Evolutionary conservation across 192 early-diverging fungal genomes (phyloP).

Genomic region (Linnemannia schmuckeri): DNA sequence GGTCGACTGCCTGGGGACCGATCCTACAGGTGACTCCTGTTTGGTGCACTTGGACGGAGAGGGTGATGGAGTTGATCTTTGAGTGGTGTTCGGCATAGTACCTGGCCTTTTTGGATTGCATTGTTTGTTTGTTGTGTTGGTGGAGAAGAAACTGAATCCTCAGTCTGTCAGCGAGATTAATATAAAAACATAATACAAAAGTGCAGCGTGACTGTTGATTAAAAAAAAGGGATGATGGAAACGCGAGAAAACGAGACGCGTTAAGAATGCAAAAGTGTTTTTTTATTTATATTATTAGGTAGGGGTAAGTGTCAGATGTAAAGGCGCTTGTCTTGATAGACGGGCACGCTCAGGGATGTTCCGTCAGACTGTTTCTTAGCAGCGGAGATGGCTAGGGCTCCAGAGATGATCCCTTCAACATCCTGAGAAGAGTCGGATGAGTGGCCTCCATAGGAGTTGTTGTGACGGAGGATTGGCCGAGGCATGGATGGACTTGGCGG

Average conservation of each 20-base stretch:
- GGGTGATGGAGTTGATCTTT: constrained; percentile 51
- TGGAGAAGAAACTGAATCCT: neutral
- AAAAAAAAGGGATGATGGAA: neutral
- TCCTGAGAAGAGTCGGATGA: neutral
- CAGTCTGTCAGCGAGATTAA: neutral
- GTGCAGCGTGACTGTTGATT: neutral
- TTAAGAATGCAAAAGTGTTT: neutral
- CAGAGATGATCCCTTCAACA: neutral
- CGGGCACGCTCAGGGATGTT: neutral
- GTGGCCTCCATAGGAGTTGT: neutral
- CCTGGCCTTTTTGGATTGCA: neutral
- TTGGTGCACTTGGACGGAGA: constrained; percentile 33
- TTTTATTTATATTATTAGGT: neutral
- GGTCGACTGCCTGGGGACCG: constrained; percentile 32
- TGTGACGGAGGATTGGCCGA: neutral
- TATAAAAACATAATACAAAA: neutral
- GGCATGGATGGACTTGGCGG: neutral
- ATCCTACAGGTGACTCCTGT: constrained; percentile 41
- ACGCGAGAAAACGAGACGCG: neutral
- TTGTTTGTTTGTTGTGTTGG: neutral
- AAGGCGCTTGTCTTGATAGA: neutral
- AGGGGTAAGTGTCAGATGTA: neutral
- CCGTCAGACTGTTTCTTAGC: constrained; percentile 5
- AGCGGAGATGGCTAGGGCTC: neutral
- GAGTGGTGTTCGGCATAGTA: constrained; percentile 52